Conservation (phyloP, 1,284 basidiomycete genomes). For the Ustilago tritici region DNA sequence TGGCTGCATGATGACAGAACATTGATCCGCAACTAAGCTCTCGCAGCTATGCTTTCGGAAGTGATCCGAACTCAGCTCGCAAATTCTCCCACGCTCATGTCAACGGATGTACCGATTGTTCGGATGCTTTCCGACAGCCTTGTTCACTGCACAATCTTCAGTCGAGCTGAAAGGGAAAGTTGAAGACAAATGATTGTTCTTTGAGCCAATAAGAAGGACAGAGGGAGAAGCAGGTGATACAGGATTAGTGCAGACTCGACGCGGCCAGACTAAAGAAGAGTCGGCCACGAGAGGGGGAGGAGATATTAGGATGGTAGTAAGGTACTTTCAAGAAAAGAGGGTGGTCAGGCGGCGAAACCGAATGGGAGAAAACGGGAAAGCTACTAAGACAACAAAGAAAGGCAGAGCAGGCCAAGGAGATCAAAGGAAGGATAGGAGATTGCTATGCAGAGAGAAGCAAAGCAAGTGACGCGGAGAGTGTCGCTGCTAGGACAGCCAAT, state of each 20-base stretch:
- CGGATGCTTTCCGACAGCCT: background rate
- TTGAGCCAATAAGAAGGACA: background rate
- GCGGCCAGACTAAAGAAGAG: conserved; percentile 7
- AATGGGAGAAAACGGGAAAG: background rate
- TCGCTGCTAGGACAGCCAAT: conserved; percentile 1
- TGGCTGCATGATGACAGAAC: background rate
- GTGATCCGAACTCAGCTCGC: background rate
- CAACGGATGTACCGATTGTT: conserved; percentile 5
- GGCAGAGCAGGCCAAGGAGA: background rate
- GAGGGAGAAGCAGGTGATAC: background rate
- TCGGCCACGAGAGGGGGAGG: conserved; percentile 1
- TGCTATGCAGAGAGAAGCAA: conserved; percentile 4
- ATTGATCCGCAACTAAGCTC: background rate
- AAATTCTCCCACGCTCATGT: background rate
- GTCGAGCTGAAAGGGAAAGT: background rate
- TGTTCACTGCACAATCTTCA: background rate
- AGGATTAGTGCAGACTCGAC: conserved; percentile 8
- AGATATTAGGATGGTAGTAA: background rate
- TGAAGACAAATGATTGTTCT: background rate
- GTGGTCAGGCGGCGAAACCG: background rate
- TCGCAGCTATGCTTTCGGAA: background rate
- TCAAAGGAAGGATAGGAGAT: background rate
- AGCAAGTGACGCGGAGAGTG: background rate
- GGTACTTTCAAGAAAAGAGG: background rate
- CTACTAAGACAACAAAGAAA: background rate